Base-by-base conservation (phyloP, 2,329 filamentous ascomycete genomes). In the Stemphylium vesicarium region DNA sequence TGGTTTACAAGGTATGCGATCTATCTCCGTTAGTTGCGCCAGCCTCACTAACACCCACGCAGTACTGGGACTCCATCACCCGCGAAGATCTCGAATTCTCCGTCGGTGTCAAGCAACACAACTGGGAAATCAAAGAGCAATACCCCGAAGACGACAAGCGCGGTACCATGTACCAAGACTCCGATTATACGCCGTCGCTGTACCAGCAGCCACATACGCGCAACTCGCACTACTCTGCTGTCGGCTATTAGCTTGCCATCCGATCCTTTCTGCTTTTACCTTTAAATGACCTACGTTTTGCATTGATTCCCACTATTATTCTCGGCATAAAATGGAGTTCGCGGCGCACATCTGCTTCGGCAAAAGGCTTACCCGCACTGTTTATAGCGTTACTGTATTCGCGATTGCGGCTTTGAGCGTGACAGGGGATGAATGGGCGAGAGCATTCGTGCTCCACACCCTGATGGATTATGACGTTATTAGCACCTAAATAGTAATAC, bases 21-120 rank as follows among this genome's bases (percentile, higher is more conserved):
- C 15, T 41, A 8, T 4, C n/a, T 44, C 29, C 39, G 43, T 10
- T 3, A 31, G 8, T 11, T 9, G 44, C 22, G 47, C 18, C 31
- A 37, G 26, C 10, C 29, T 26, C 36, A 53, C 67, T 70, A 60
- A 72, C 57, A 18, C 9, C 15, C 26, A 44, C 53, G 59, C 53
- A 95, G 92, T 99, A 96, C 82, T 99, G 95, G 95, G 95, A 99
- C 74, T 97, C 93, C 13, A 99, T 99, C 76, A 99, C 95, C 18
- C 92, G 91, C 72, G 95, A 99, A 79, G 95, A 99, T 75, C 88
- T 99, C 63, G 95, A 99, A 75, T 99, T 99, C 78, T 96, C 92
- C 2, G 95, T 99, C 44, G 94, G 94, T 62, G 92, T 92, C 55
- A 91, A 94, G 75, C 90, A 91, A 78, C 96, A 96, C 80, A 97